Evolutionary conservation across 129 eudicot genomes (phyloP).

Genomic region (Artemisia annua): DNA sequence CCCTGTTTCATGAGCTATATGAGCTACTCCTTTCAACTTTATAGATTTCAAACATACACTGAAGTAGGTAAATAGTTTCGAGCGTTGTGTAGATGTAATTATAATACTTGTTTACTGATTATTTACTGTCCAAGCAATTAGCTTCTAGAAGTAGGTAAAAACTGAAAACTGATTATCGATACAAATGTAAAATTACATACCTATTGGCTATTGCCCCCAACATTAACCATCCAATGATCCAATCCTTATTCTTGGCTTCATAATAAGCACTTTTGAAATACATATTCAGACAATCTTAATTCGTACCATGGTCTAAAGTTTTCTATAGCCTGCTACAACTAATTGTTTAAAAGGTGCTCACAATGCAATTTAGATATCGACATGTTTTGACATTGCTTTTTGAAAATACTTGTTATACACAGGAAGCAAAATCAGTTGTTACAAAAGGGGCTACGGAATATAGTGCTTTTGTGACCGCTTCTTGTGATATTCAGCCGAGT

Average conservation of each 20-base stretch:
- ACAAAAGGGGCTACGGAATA: no score
- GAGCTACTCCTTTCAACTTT: background rate
- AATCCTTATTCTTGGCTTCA: background rate
- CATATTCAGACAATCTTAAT: background rate
- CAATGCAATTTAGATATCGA: no score
- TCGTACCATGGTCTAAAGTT: background rate
- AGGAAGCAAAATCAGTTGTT: no score
- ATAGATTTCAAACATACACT: background rate
- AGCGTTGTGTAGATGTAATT: background rate
- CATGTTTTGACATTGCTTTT: no score
- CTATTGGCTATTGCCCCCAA: background rate
- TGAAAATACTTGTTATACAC: no score
- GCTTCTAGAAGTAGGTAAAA: background rate
- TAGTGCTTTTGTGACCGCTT: no score
- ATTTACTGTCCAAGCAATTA: background rate
- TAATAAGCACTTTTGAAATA: background rate
- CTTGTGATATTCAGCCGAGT: no score
- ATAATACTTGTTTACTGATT: constrained; percentile 1
- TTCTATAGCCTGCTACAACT: background rate
- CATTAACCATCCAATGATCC: background rate
- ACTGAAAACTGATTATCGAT: no score
- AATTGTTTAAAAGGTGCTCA: no score
- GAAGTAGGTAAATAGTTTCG: background rate
- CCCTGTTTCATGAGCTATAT: constrained; percentile 51
- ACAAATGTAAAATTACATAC: no score